Base-by-base conservation (phyloP, 192 early-diverging fungal genomes). In the Backusella westeae region DNA sequence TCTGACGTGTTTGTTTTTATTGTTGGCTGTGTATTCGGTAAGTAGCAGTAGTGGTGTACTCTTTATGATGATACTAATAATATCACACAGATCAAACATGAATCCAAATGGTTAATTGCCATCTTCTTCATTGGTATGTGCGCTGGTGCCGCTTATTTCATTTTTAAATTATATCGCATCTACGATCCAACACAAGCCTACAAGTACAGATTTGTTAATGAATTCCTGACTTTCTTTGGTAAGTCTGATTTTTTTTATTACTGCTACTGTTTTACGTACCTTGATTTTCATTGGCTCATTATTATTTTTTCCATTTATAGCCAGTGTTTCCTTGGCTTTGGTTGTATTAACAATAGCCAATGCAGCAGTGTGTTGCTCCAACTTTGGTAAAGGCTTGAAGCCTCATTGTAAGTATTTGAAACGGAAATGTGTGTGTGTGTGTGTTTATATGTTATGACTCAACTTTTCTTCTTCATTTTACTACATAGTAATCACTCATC, bases 181-280 rank as follows among this genome's bases (percentile, higher is more conserved):
- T 90, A 85, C 38, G 66, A 77, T 7, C 75, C 80, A 3, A 38
- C 73, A 21, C 82, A 91, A 29, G 36, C 39, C 0, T 19, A 42
- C 4, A 85, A 87, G 49, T 93, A 90, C 75, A 19, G 39, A 9
- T 85, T 83, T 39, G 85, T 87, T 34, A 79, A 81, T 53, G 87
- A 85, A 21, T 91, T 91, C 72, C 69, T 95, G 66, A 93, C 91
- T 0, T 85, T 95, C 76, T 95, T 93, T 77, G 90, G 90, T 91
- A 88, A 75, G 81, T 75, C 70, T 32, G 32, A 32, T 39, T 67
- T 36, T 8, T 59, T 53, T 71, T 52, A 17, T 34, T 59, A 73
- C 23, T 23, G 17, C 9, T 34, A 34, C 5, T n/a, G 38, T 35
- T 12, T 38, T 38, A 36, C 7, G 34, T n/a, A 34, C 29, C 5